Base-by-base conservation (phyloP, 1,284 basidiomycete genomes). In the Hemileccinum hortonii region DNA sequence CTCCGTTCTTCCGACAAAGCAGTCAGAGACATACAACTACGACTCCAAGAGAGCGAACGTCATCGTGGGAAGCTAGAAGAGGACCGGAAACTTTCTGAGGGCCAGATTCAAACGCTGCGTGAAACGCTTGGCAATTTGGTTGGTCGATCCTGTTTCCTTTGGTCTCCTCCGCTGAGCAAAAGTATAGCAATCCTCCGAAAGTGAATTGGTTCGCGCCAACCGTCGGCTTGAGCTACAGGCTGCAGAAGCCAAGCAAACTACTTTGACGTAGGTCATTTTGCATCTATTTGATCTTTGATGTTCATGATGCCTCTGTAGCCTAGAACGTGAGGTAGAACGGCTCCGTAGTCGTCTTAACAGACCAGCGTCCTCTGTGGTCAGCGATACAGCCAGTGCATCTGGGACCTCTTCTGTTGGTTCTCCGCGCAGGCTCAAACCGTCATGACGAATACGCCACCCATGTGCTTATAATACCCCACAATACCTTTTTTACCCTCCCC, bases 221-320 rank as follows among this genome's bases (percentile, higher is more conserved):
- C 81, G 88, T 44, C 79, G 87, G 45, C 85, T 86, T 38, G 88
- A 90, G 62, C 78, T 87, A 24, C 87, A 91, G 62, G 85, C 84
- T 21, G 79, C 73, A 1, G 88, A 91, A 58, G 81, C 80, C 59
- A 87, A 83, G 67, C 86, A 88, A 69, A 81, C 82, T 56, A 76
- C 83, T 32, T 73, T 90, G 16, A 83, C 78, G 87, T 90, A 61
- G 46, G 83, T 68, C 44, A 15, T 19, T 38, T 54, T n/a, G 48
- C 22, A 33, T 45, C 39, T 33, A 35, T 47, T 14, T 45, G 26
- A 35, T 33, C 12, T 50, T 26, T 18, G 43, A 55, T 50, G 21
- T 50, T 51, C 38, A 58, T 35, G 38, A 48, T 54, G 4, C 14
- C 32, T 40, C 7, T 58, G 15, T 33, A 88, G 86, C 46, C 73